Conservation (phyloP, 1,284 basidiomycete species). For the Cryptococcus sp. region DNA sequence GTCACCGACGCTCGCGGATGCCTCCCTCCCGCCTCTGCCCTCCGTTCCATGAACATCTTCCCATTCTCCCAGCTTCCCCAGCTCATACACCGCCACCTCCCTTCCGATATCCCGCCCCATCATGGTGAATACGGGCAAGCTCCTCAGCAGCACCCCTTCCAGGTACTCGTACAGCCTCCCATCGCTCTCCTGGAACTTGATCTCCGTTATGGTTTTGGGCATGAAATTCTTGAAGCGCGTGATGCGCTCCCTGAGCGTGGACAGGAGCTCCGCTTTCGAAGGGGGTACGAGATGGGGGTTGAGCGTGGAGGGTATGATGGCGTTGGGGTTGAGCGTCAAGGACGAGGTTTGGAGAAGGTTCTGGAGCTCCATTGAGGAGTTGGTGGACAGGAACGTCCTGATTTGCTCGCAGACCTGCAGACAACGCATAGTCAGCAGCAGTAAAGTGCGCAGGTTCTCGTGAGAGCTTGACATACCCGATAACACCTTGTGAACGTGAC, state of each 20-base stretch:
- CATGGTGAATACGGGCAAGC: conserved; percentile 11
- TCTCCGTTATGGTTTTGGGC: conserved; percentile 18
- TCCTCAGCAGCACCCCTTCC: conserved; percentile 43
- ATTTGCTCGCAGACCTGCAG: conserved; percentile 37
- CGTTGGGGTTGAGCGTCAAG: conserved; percentile 59
- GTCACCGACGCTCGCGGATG: conserved; percentile 3
- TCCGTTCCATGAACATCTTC: conserved; percentile 22
- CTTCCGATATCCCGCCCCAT: conserved; percentile 23
- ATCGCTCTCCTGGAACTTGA: conserved; percentile 37
- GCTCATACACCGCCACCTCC: conserved; percentile 26
- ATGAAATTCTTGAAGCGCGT: conserved; percentile 39
- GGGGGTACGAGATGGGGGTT: conserved; percentile 47
- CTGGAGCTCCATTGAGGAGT: conserved; percentile 59
- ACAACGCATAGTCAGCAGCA: background rate
- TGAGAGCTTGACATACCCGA: conserved; percentile 14
- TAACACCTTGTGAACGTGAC: conserved; percentile 27
- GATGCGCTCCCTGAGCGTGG: conserved; percentile 36
- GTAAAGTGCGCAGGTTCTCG: background rate
- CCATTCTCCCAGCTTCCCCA: conserved; percentile 24
- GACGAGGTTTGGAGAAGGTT: conserved; percentile 74
- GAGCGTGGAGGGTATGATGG: conserved; percentile 14
- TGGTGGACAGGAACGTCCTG: conserved; percentile 29
- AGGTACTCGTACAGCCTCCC: conserved; percentile 49
- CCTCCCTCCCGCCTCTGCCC: conserved; percentile 8
- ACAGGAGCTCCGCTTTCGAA: conserved; percentile 35